A percentile compares a stretch with the other conserved stretches of the same genome.
phyloP scores from a whole-genome alignment of 176 grass and related monocot species.

The Neostapfia colusana region DNA sequence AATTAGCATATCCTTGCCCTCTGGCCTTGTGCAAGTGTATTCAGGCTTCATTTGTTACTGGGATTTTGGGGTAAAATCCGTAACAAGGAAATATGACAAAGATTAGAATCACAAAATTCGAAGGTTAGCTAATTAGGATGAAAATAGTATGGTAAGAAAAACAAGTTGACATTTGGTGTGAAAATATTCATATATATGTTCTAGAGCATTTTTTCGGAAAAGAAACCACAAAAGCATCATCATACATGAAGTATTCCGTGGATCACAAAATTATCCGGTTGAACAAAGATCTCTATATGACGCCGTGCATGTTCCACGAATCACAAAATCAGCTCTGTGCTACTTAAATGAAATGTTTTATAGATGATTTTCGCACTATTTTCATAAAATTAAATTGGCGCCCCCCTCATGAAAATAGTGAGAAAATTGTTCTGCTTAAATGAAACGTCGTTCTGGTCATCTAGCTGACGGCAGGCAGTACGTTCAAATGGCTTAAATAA shows the following conservation, averaged over 20 bases:
- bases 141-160: background rate
- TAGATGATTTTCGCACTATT: no score
- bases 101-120: background rate
- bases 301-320: no score
- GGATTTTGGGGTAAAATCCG: background rate
- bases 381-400: no score
- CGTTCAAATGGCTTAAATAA: background rate
- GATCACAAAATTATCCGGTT: background rate
- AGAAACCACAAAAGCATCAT: background rate
- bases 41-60: background rate
- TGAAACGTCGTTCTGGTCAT: background rate
- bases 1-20: background rate
- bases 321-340: no score
- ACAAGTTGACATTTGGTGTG: background rate
- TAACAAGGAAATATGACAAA: background rate
- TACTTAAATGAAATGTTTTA: no score
- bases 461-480: background rate
- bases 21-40: background rate
- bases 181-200: background rate
- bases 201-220: background rate
- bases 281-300: background rate
- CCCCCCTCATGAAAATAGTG: background rate
- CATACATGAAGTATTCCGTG: background rate
- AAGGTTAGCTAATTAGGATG: no score
- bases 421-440: no score